Base-by-base conservation (phyloP, 1,139 yeast genomes). In the Geotrichum klebahnii region DNA sequence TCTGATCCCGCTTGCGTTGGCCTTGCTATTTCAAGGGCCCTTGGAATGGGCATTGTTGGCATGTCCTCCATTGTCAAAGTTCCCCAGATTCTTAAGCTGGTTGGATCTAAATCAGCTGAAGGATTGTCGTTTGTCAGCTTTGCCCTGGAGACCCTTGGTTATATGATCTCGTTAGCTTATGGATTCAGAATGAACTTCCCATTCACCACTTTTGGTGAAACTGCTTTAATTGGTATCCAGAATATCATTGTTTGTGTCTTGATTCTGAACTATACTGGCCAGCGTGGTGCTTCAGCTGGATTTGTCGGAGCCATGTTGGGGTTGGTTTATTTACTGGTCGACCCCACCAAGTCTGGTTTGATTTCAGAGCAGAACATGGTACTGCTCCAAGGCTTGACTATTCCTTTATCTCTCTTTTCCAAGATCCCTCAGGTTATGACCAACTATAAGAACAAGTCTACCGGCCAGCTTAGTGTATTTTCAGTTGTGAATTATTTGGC, bases 371-470 rank as follows among this genome's bases (percentile, higher is more conserved):
- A 54, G 20, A 52, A 56, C 24, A 60, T 72, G 35, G 39, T 65
- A 16, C 53, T 65, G 1, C 69, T 81, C 53, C 81, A 80, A 57
- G 69, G 76, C 16, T 62, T 76, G 51, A 75, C 76, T 40, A 77
- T 80, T 48, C 86, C 86, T 8, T 63, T 81, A 41, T 68, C 76
- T 6, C 69, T 80, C 17, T 60, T 73, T 17, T 73, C 82, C 43
- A 80, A 79, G 61, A 55, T 80, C 31, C 84, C 84, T 1, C 86
- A 81, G 60, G 78, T 81, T 51, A 59, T 63, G 41, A 66, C 71
- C 42, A 80, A 80, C 59, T 67, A 71, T 57, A 67, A 64, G 45
- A 72, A 75, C 59, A 70, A 72, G 55, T 74, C 81, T 2, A 79
- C 84, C 1, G 75, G 75, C 23, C 82, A 79, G 59, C 71, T 81